Percentiles rank a stretch among this genome's conserved stretches.
Evolutionary conservation across 306 rosid species (phyloP).

Genomic region (Casuarina glauca): DNA sequence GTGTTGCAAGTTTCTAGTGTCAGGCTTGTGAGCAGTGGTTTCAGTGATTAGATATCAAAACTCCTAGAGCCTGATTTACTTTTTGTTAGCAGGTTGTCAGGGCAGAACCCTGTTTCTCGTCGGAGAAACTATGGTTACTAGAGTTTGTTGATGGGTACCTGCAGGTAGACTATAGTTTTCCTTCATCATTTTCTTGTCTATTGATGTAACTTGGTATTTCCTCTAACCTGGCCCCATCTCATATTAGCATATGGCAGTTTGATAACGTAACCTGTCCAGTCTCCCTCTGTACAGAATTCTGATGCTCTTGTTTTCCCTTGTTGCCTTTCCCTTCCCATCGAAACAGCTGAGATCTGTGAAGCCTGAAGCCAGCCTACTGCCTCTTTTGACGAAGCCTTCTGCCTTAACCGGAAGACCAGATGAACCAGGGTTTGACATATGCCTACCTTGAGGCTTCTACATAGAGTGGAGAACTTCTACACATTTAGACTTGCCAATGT

Average conservation of each 20-base stretch:
- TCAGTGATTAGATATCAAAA: neutral
- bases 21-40: neutral
- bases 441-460: slow-evolving; percentile 90
- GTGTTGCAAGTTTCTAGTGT: slow-evolving; percentile 17
- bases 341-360: slow-evolving; percentile 98
- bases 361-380: slow-evolving; percentile 97
- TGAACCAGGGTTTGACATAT: slow-evolving; percentile 96
- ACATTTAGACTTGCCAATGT: slow-evolving; percentile 57
- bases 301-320: slow-evolving; percentile 93
- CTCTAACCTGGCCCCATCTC: slow-evolving; percentile 36
- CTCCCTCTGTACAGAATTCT: slow-evolving; percentile 71
- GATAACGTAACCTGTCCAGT: slow-evolving; percentile 75
- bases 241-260: slow-evolving; percentile 45
- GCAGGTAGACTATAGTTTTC: slow-evolving; percentile 41
- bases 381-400: slow-evolving; percentile 65
- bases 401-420: slow-evolving; percentile 96
- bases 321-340: slow-evolving; percentile 92
- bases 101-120: slow-evolving; percentile 56
- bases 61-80: slow-evolving; percentile 30
- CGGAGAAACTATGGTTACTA: slow-evolving; percentile 64
- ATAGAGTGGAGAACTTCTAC: slow-evolving; percentile 62
- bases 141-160: slow-evolving; percentile 30
- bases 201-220: slow-evolving; percentile 38
- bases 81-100: slow-evolving; percentile 50
- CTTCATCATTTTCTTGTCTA: slow-evolving; percentile 36